Evolutionary conservation across 768 basidiomycete genomes (phyloP).

Genomic region (Naganishia onofrii): DNA sequence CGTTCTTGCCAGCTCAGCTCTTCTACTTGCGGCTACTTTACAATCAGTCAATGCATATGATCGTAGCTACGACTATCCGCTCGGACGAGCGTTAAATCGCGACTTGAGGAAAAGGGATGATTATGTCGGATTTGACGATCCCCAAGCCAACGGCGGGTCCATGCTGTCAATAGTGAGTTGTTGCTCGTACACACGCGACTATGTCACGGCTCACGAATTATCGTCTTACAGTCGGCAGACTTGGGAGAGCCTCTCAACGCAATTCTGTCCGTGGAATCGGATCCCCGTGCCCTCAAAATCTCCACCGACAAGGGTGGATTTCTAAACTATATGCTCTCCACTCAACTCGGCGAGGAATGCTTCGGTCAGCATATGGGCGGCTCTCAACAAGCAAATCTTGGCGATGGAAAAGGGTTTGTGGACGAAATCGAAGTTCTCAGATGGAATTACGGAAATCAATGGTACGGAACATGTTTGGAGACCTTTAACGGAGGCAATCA

Average conservation of each 20-base stretch:
- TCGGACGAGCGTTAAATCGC: neutral
- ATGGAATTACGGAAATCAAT: slow-evolving; percentile 75
- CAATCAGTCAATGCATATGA: neutral
- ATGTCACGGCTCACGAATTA: neutral
- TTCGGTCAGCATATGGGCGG: slow-evolving; percentile 73
- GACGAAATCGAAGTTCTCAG: slow-evolving; percentile 82
- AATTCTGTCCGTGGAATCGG: slow-evolving; percentile 75
- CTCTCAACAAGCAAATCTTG: slow-evolving; percentile 71
- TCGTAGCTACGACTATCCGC: neutral
- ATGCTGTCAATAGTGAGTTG: slow-evolving; percentile 9
- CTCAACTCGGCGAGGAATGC: slow-evolving; percentile 68
- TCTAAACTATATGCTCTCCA: slow-evolving; percentile 74
- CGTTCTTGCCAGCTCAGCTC: neutral
- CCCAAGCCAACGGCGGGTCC: neutral
- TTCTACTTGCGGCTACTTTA: neutral
- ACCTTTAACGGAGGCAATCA: slow-evolving; percentile 83
- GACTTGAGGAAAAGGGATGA: neutral
- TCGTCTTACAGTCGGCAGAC: neutral
- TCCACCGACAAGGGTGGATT: slow-evolving; percentile 66
- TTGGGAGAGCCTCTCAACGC: slow-evolving; percentile 83
- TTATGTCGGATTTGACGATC: slow-evolving; percentile 17
- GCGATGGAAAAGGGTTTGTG: slow-evolving; percentile 71
- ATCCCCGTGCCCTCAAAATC: slow-evolving; percentile 63
- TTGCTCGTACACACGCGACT: neutral
- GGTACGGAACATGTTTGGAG: slow-evolving; percentile 80